A percentile compares a stretch with the other conserved stretches of the same genome.
Evolutionary conservation across 1,284 basidiomycete species (phyloP).

Genomic region (Gymnopus androsaceus): DNA sequence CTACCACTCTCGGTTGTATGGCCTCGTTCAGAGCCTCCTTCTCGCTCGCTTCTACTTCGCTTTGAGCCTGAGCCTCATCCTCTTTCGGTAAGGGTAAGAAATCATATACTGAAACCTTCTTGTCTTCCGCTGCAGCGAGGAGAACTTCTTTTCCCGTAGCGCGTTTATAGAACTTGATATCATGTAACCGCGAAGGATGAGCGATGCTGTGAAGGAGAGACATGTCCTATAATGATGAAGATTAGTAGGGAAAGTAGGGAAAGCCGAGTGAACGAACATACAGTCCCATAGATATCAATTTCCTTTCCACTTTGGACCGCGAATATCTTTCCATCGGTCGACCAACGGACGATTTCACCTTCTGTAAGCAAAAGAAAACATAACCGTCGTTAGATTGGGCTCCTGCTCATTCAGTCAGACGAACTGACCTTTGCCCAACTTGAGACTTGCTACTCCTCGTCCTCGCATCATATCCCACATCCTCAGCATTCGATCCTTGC

Average conservation of each 20-base stretch:
- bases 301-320: conserved; percentile 75
- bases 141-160: conserved; percentile 56
- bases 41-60: not conserved
- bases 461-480: conserved; percentile 99
- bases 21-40: too few relatives aligned
- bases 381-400: too few relatives aligned
- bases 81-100: conserved; percentile 43
- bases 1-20: conserved; percentile 51
- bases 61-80: not conserved
- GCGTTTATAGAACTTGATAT: conserved; percentile 69
- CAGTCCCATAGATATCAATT: conserved; percentile 83
- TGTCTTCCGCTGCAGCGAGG: conserved; percentile 85
- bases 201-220: conserved; percentile 66
- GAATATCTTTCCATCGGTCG: conserved; percentile 72
- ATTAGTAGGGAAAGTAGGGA: not conserved
- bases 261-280: conserved; percentile 37
- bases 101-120: conserved; percentile 75
- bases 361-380: conserved; percentile 57
- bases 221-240: conserved; percentile 60
- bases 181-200: conserved; percentile 81
- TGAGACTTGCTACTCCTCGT: conserved; percentile 84
- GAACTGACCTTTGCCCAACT: conserved; percentile 76
- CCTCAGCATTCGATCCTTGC: conserved; percentile 85
- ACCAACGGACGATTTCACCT: conserved; percentile 87
- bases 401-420: not conserved